Percentiles rank a stretch among this genome's conserved stretches.
Evolutionary conservation across 169 alveolate species (phyloP).

Genomic region (Eimeria necatrix): DNA sequence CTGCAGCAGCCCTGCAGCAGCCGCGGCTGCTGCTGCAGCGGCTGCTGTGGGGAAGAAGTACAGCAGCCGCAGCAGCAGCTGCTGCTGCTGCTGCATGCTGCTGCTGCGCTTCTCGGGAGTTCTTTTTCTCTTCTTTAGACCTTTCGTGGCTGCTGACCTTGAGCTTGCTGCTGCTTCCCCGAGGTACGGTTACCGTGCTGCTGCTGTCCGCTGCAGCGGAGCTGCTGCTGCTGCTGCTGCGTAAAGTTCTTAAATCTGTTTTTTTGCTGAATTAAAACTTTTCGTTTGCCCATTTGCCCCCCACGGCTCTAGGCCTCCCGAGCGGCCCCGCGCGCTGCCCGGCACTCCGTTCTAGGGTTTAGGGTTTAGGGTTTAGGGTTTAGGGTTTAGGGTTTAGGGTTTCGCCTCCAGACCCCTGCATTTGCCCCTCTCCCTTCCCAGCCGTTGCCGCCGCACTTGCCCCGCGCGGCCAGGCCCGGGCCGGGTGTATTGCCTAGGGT

Average conservation of each 20-base stretch:
- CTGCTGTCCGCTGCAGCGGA: no score
- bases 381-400: not conserved
- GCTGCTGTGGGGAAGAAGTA: not conserved
- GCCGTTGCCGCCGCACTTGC: constrained; percentile 60
- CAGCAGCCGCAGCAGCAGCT: not conserved
- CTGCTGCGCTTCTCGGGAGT: not conserved
- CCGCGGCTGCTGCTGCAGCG: not conserved
- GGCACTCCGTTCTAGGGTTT: not conserved
- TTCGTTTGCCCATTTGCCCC: no score
- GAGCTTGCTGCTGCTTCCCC: not conserved
- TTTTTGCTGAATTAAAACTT: no score
- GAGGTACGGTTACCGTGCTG: not conserved
- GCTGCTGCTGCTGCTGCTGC: not conserved
- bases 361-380: not conserved
- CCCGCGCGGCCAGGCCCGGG: no score
- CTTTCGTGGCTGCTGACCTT: not conserved
- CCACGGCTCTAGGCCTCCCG: no score
- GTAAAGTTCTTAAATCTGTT: no score
- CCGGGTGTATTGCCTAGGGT: no score
- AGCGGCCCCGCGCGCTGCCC: not conserved
- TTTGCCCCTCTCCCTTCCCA: not conserved
- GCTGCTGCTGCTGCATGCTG: not conserved
- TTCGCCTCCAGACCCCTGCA: not conserved
- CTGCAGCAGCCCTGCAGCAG: no score
- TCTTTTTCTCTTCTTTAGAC: not conserved